Percentiles rank a stretch among this genome's conserved stretches.
Evolutionary conservation across 768 basidiomycete genomes (phyloP).

Genomic region (Tulasnella sp.): DNA sequence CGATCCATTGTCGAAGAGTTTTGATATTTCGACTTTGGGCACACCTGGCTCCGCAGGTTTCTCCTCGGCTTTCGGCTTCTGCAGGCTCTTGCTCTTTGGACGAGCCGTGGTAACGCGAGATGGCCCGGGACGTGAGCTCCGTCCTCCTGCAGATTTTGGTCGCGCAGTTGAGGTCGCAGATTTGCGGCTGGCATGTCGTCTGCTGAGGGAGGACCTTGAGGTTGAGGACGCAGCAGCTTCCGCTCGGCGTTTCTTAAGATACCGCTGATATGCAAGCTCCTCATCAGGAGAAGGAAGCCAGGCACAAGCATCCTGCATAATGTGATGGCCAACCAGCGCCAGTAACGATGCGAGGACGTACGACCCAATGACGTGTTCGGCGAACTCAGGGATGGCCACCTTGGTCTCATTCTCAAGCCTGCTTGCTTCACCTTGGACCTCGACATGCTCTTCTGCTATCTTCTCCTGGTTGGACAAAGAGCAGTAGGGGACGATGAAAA

Average conservation of each 20-base stretch:
- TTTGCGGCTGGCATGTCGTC: background rate
- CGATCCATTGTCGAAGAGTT: background rate
- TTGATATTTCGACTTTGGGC: background rate
- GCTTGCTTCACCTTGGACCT: slow-evolving; percentile 24
- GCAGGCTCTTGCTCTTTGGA: background rate
- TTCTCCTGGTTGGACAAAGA: slow-evolving; percentile 20
- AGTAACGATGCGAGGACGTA: slow-evolving; percentile 8
- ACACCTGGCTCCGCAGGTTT: background rate
- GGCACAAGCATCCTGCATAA: slow-evolving; percentile 20
- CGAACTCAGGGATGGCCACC: slow-evolving; percentile 17
- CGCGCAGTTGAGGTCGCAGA: background rate
- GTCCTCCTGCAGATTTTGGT: background rate
- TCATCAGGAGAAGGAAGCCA: slow-evolving; percentile 18
- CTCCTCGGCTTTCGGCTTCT: background rate
- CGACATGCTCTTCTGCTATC: slow-evolving; percentile 20
- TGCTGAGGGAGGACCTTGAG: background rate
- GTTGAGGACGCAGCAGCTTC: background rate
- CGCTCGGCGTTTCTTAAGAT: background rate
- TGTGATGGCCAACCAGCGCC: slow-evolving; percentile 19
- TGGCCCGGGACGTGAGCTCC: background rate
- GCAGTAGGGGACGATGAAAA: slow-evolving; percentile 24
- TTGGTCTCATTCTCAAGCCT: slow-evolving; percentile 20
- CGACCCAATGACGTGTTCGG: slow-evolving; percentile 15
- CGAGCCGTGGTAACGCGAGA: background rate
- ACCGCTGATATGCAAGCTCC: background rate